These are phyloP conservation scores for Xerocomellus chrysenteron DNA, from an alignment of 768 basidiomycete species.

Conservation along the genomic window DNA sequence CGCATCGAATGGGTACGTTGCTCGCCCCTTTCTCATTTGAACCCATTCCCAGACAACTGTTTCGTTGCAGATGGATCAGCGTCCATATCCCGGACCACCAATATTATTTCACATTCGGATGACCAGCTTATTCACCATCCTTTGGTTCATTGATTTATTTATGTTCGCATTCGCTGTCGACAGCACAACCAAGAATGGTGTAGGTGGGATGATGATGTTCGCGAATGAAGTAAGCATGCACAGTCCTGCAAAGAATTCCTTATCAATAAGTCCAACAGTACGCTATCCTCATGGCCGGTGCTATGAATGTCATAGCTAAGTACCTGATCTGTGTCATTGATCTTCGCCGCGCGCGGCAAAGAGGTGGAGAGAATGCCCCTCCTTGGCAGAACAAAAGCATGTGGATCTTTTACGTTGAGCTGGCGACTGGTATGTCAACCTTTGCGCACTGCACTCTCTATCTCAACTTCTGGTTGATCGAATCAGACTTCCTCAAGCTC, in stretches of 20 bases:
- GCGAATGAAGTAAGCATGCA: conserved; percentile 75
- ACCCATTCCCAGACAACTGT: conserved; percentile 1
- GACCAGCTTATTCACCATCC: conserved; percentile 65
- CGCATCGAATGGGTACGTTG: conserved; percentile 89
- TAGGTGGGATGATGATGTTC: conserved; percentile 92
- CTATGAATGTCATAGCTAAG: conserved; percentile 75
- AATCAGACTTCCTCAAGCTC: conserved; percentile 87
- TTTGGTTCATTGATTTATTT: conserved; percentile 71
- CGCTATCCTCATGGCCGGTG: conserved; percentile 81
- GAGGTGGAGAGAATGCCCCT: conserved; percentile 83
- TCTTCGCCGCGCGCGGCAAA: conserved; percentile 68
- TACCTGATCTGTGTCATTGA: conserved; percentile 83
- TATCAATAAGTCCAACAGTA: conserved; percentile 53
- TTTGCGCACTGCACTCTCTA: background rate
- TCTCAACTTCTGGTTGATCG: conserved; percentile 6
- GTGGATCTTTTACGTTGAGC: conserved; percentile 93
- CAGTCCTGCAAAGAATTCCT: background rate
- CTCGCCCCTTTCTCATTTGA: background rate
- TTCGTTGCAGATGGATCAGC: conserved; percentile 91
- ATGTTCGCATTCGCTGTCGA: conserved; percentile 83
- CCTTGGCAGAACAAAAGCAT: conserved; percentile 99
- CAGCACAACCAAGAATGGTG: conserved; percentile 72
- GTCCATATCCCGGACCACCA: conserved; percentile 82
- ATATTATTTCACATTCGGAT: conserved; percentile 85
- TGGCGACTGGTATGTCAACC: conserved; percentile 70